phyloP scores from a whole-genome alignment of 192 early-diverging fungal genomes.

The Jimgerdemannia lactiflua region DNA sequence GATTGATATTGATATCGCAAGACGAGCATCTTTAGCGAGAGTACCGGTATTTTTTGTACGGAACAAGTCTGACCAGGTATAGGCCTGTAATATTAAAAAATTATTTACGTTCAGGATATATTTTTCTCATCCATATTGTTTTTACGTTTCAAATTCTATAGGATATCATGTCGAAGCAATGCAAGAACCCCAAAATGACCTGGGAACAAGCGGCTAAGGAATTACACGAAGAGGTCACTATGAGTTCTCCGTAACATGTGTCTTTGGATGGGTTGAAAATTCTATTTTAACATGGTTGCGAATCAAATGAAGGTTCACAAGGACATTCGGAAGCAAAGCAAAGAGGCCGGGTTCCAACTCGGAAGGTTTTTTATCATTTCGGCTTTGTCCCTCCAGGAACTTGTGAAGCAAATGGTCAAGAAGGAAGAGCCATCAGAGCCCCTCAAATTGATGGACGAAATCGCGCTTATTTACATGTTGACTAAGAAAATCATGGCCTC shows the following conservation, averaged over 20 bases:
- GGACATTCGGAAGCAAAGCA: constrained; percentile 16
- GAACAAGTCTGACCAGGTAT: no score
- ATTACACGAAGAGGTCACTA: constrained; percentile 17
- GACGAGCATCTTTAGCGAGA: no score
- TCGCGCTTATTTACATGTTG: background rate
- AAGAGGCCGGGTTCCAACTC: constrained; percentile 18
- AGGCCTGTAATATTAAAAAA: no score
- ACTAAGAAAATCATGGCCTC: background rate
- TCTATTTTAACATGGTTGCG: background rate
- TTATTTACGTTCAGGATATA: constrained; percentile 10
- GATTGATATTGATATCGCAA: no score
- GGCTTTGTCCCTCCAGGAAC: constrained; percentile 29
- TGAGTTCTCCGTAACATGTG: background rate
- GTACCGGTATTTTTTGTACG: no score
- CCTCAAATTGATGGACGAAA: background rate
- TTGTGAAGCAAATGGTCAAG: constrained; percentile 18
- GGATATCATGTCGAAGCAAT: constrained; percentile 20
- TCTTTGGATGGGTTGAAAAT: background rate
- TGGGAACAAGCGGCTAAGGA: constrained; percentile 29
- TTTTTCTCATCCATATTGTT: background rate
- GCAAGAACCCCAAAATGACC: constrained; percentile 12
- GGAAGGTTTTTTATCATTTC: constrained; percentile 24
- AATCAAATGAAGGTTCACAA: constrained; percentile 8
- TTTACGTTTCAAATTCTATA: constrained; percentile 24
- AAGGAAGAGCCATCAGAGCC: background rate